Evolutionary conservation across 345 rosid species (phyloP).

Genomic region (Eucalyptus leucophloia): DNA sequence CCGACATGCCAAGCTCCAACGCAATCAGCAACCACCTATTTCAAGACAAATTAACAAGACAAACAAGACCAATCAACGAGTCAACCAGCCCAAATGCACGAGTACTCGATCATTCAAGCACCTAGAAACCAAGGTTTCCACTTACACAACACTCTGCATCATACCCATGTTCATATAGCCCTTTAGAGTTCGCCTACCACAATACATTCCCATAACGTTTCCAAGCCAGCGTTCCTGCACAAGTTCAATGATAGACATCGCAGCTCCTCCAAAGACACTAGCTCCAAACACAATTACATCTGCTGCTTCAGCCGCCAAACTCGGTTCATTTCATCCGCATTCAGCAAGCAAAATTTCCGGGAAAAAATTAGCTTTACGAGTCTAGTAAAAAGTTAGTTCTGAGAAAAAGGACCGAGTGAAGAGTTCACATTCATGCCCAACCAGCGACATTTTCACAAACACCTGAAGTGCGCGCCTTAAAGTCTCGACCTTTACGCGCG

Average conservation of each 20-base stretch:
- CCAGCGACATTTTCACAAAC: background rate
- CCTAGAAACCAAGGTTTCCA: background rate
- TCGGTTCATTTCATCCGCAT: background rate
- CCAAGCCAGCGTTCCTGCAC: background rate
- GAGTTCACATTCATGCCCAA: background rate
- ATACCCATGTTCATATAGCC: background rate
- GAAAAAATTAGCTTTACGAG: background rate
- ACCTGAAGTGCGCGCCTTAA: background rate
- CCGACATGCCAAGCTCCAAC: background rate
- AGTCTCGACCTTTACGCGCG: background rate
- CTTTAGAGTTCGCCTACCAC: background rate
- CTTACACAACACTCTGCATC: background rate
- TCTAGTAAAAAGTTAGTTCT: background rate
- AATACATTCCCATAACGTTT: background rate
- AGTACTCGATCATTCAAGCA: background rate
- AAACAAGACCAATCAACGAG: background rate
- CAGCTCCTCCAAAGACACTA: background rate
- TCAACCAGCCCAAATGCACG: background rate
- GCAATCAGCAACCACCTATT: background rate
- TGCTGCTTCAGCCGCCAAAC: background rate
- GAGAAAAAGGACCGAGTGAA: background rate
- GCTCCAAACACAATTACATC: background rate
- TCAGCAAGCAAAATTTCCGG: background rate
- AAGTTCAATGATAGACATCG: background rate
- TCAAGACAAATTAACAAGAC: background rate